A percentile compares a stretch with the other conserved stretches of the same genome.
Evolutionary conservation across 1,284 basidiomycete genomes (phyloP).

Genomic region (Somion occarium): DNA sequence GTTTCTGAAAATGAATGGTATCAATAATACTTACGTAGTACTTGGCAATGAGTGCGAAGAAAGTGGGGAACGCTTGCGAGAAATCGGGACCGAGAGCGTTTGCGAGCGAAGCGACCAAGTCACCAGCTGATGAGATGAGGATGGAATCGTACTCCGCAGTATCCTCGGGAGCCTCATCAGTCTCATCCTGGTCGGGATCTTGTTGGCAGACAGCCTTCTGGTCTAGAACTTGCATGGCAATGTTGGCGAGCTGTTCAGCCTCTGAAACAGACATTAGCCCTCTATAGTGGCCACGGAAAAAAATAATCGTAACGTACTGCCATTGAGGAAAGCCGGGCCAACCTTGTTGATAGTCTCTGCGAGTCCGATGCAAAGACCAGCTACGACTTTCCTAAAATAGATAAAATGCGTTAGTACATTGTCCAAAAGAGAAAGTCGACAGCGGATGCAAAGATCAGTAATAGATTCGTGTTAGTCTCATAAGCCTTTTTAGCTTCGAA

Average conservation of each 20-base stretch:
- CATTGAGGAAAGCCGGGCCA: constrained; percentile 81
- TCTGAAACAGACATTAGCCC: too few relatives aligned
- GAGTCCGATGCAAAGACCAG: constrained; percentile 81
- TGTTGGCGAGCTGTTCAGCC: constrained; percentile 75
- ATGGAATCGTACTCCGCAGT: constrained; percentile 97
- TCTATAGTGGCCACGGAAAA: constrained; percentile 8
- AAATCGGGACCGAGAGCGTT: constrained; percentile 86
- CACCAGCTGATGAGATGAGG: constrained; percentile 90
- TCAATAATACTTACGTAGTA: constrained; percentile 74
- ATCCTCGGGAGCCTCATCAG: constrained; percentile 74
- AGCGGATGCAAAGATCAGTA: constrained; percentile 28
- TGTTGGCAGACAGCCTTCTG: constrained; percentile 95
- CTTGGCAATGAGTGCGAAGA: constrained; percentile 88
- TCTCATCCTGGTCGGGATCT: constrained; percentile 92
- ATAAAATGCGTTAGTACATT: constrained; percentile 18
- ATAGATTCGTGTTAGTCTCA: constrained; percentile 48
- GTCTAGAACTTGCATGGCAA: constrained; percentile 82
- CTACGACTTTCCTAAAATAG: constrained; percentile 73
- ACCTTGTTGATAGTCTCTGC: constrained; percentile 90
- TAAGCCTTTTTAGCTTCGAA: constrained; percentile 59
- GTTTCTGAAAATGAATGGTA: background rate
- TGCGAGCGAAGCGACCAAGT: constrained; percentile 91
- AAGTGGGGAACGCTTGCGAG: constrained; percentile 76
- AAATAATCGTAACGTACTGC: constrained; percentile 41
- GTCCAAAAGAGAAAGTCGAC: constrained; percentile 9